Evolutionary conservation across 78 protist genomes (phyloP).

Genomic region (Corallochytrium limacisporum): DNA sequence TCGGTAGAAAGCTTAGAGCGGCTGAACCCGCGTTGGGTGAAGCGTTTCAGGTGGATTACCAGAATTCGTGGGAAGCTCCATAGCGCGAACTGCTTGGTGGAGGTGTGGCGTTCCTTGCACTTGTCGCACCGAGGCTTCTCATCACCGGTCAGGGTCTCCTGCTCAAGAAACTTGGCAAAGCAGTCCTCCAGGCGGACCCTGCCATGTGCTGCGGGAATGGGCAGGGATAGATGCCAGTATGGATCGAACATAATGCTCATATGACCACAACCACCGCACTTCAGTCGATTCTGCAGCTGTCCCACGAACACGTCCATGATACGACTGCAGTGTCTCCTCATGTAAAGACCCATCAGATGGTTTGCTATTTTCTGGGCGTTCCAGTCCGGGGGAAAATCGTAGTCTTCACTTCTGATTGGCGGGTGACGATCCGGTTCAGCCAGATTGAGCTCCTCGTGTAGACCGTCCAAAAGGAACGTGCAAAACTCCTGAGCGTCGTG

Average conservation of each 20-base stretch:
- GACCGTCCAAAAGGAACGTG: conserved; percentile 60
- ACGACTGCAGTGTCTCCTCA: too few species aligned
- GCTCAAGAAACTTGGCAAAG: conserved; percentile 25
- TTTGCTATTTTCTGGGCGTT: not conserved
- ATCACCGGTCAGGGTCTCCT: conserved; percentile 28
- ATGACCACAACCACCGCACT: conserved; percentile 3
- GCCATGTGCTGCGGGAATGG: conserved; percentile 39
- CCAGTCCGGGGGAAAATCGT: not conserved
- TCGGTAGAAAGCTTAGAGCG: too few species aligned
- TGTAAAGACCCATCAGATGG: too few species aligned
- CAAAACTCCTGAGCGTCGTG: conserved; percentile 77
- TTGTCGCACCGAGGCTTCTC: conserved; percentile 40
- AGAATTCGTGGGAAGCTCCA: conserved; percentile 70
- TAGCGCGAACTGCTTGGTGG: conserved; percentile 48
- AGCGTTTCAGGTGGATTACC: conserved; percentile 77
- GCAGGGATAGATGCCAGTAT: conserved; percentile 61
- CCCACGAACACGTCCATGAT: conserved; percentile 58
- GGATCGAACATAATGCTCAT: conserved; percentile 60
- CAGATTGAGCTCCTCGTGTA: conserved; percentile 77
- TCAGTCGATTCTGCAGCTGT: conserved; percentile 18
- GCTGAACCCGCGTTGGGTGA: too few species aligned
- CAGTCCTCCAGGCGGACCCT: too few species aligned
- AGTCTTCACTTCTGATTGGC: not conserved
- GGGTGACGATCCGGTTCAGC: not conserved
- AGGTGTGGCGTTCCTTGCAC: conserved; percentile 40